Evolutionary conservation across 768 basidiomycete genomes (phyloP).

Genomic region (Porphyrellus cyaneotinctus): DNA sequence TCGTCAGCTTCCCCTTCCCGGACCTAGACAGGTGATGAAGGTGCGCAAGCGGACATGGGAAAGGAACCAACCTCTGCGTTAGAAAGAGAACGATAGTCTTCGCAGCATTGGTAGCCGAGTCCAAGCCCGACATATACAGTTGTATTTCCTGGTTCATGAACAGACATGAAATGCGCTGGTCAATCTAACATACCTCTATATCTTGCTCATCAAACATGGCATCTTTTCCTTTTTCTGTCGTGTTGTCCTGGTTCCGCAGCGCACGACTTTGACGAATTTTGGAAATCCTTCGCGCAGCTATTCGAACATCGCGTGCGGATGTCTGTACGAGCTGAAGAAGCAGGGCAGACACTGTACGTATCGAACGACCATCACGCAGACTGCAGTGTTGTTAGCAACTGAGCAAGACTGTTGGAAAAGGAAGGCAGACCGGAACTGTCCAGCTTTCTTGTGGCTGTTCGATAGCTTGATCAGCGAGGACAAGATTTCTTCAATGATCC

Average conservation of each 20-base stretch:
- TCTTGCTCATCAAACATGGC: slow-evolving; percentile 67
- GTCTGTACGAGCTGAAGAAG: slow-evolving; percentile 96
- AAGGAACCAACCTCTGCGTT: slow-evolving; percentile 50
- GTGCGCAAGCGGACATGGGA: not conserved
- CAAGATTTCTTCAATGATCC: slow-evolving; percentile 98
- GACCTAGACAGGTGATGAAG: slow-evolving; percentile 43
- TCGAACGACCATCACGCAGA: slow-evolving; percentile 83
- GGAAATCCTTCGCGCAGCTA: slow-evolving; percentile 59
- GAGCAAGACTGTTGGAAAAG: not conserved
- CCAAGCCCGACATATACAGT: slow-evolving; percentile 66
- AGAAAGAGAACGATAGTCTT: slow-evolving; percentile 79
- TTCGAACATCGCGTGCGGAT: slow-evolving; percentile 80
- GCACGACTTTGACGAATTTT: slow-evolving; percentile 61
- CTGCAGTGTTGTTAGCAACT: slow-evolving; percentile 38
- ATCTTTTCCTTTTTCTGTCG: slow-evolving; percentile 45
- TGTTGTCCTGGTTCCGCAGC: slow-evolving; percentile 59
- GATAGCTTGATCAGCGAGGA: slow-evolving; percentile 86
- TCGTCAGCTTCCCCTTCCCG: slow-evolving; percentile 82
- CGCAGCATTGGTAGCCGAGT: slow-evolving; percentile 81
- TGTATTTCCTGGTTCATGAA: slow-evolving; percentile 54
- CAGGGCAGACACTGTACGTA: slow-evolving; percentile 90
- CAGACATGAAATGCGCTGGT: not conserved
- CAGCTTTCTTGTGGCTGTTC: slow-evolving; percentile 84
- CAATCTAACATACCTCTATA: slow-evolving; percentile 42
- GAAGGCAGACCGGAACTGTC: slow-evolving; percentile 72